Percentiles rank a stretch among this genome's conserved stretches.
phyloP scores from a whole-genome alignment of 2,329 filamentous ascomycete genomes.

The Piedraia hortae region DNA sequence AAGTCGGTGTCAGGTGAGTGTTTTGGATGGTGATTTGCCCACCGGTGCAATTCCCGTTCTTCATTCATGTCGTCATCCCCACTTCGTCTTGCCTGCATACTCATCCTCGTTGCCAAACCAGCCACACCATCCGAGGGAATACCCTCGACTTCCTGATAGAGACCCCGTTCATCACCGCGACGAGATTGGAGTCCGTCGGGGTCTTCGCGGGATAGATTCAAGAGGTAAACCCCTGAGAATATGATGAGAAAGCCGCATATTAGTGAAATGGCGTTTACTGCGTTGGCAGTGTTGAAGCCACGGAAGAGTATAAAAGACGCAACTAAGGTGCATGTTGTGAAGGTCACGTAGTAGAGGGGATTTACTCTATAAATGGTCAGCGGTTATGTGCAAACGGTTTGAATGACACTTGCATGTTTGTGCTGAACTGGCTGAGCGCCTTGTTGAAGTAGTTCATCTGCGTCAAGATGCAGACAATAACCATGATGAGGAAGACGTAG shows the following conservation, averaged over 20 bases:
- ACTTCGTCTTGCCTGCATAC: conserved; percentile 72
- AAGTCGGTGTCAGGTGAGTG: too few species aligned
- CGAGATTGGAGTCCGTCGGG: conserved; percentile 44
- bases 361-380: conserved; percentile 38
- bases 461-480: conserved; percentile 74
- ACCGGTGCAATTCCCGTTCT: conserved; percentile 16
- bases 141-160: conserved; percentile 32
- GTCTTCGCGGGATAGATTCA: conserved; percentile 84
- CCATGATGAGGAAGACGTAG: conserved; percentile 90
- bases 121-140: conserved; percentile 81
- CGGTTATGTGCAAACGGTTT: not conserved
- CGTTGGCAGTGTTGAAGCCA: conserved; percentile 83
- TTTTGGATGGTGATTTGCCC: too few species aligned
- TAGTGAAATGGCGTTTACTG: conserved; percentile 75
- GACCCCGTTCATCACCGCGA: conserved; percentile 9
- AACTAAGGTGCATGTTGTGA: conserved; percentile 78
- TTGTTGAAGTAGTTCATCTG: conserved; percentile 99
- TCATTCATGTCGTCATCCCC: too few species aligned
- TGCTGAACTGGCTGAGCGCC: conserved; percentile 83
- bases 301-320: conserved; percentile 90
- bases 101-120: conserved; percentile 65
- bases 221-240: conserved; percentile 80
- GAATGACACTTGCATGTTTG: conserved; percentile 51
- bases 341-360: conserved; percentile 89
- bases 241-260: conserved; percentile 84